Base-by-base conservation (phyloP, 2,329 filamentous ascomycete species). In the Fusarium dlaminii region DNA sequence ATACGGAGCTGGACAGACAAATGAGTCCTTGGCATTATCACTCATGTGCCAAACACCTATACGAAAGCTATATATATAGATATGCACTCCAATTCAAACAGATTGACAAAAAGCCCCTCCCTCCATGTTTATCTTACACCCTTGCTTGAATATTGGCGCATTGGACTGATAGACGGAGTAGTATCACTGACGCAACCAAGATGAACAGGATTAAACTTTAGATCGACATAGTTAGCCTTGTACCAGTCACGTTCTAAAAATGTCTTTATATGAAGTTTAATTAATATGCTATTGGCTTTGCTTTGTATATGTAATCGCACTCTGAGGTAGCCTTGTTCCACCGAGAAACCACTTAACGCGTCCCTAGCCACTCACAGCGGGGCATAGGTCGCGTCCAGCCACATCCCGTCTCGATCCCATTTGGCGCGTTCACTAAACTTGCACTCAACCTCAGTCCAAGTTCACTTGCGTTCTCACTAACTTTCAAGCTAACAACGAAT, bases 341-440 rank as follows among this genome's bases (percentile, higher is more conserved):
- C 70, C 15, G 49, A 46, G 43, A 48, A 66, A 69, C 73, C 76
- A 79, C 78, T 79, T 79, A 75, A 79, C 77, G 78, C 78, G 78
- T 70, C 63, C 61, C 62, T 60, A 52, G 39, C 75, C 73, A 75
- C 63, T 74, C 63, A 66, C 63, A 73, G 78, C 75, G 75, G 75
- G 77, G 73, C 72, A 73, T 22, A 22, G 22, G 45, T 72, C 76
- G 78, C 76, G 78, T 77, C 75, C 64, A 75, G 56, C 73, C 70
- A 75, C 68, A 45, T 48, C 60, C 39, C 65, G 36, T 51, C 57
- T 36, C 72, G 63, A 57, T 48, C 20, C 22, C 29, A 24, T 45
- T 57, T 57, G 49, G 32, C 75, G 75, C 68, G 55, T 74, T 75
- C 51, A 70, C 70, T 66, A 68, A 77, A 72, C 58, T 74, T 62